These are phyloP conservation scores for Bryoglossum gracile DNA, from an alignment of 495 filamentous ascomycete species.

Conservation along the genomic window DNA sequence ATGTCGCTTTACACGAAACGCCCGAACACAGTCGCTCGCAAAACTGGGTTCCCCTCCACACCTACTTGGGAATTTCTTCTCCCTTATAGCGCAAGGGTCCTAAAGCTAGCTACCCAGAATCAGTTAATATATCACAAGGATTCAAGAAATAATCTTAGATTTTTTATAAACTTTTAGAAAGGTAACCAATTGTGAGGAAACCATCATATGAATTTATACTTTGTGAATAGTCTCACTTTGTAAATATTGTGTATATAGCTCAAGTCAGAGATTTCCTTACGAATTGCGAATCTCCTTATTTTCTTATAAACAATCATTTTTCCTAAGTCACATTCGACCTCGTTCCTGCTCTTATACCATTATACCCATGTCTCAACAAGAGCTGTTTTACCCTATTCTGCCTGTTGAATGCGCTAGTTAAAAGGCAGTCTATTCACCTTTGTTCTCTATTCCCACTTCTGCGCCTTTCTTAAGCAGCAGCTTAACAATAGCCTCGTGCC, in stretches of 20 bases:
- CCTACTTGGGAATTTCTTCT: no score
- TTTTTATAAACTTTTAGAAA: no score
- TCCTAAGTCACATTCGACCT: background rate
- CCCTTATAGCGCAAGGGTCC: no score
- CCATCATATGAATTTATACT: background rate
- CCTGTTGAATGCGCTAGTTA: no score
- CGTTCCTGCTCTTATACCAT: background rate
- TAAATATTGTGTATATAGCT: background rate
- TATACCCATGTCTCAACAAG: background rate
- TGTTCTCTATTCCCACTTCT: background rate
- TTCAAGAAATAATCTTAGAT: no score
- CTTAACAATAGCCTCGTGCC: no score
- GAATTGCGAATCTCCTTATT: background rate
- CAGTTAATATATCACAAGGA: no score
- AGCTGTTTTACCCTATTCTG: no score
- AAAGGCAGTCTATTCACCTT: background rate
- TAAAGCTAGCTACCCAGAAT: no score
- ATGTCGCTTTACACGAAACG: no score
- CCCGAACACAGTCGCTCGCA: no score
- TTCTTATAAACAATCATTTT: background rate
- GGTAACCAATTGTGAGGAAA: conserved; percentile 1
- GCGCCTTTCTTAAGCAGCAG: background rate
- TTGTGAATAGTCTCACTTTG: background rate
- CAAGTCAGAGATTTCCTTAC: background rate
- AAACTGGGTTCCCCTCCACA: no score